phyloP scores from a whole-genome alignment of 331 rosid genomes.

The Ulmus americana region DNA sequence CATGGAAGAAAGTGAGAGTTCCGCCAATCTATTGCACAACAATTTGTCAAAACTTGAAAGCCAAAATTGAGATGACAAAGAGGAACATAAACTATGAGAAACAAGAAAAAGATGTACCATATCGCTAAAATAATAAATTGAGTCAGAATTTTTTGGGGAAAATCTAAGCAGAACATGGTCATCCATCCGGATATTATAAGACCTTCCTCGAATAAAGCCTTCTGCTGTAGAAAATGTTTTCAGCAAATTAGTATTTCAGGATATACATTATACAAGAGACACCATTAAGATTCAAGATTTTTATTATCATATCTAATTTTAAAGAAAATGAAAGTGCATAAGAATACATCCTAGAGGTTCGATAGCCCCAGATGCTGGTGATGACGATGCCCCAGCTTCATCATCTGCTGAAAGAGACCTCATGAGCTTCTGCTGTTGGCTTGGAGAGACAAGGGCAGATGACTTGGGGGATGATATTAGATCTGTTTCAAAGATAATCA shows the following conservation, averaged over 20 bases:
- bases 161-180: conserved; percentile 86
- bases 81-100: conserved; percentile 5
- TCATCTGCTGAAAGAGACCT: conserved; percentile 52
- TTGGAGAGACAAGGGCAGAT: conserved; percentile 45
- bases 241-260: conserved; percentile 40
- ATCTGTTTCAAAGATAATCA: conserved; percentile 43
- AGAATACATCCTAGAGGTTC: conserved; percentile 70
- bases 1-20: conserved; percentile 85
- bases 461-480: conserved; percentile 46
- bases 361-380: conserved; percentile 43
- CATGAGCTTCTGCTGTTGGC: conserved; percentile 43
- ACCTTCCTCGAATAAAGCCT: conserved; percentile 92
- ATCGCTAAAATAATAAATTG: conserved; percentile 87
- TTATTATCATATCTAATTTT: neutral
- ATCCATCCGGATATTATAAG: conserved; percentile 90
- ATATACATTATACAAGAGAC: conserved; percentile 5
- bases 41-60: conserved; percentile 6
- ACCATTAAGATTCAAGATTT: conserved; percentile 3
- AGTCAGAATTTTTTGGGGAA: conserved; percentile 83
- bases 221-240: conserved; percentile 86
- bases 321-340: conserved; percentile 31
- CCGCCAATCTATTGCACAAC: conserved; percentile 72
- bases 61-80: neutral
- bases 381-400: conserved; percentile 57
- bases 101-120: conserved; percentile 42